Base-by-base conservation (phyloP, 768 basidiomycete species). In the Sporobolomyces roseus region DNA sequence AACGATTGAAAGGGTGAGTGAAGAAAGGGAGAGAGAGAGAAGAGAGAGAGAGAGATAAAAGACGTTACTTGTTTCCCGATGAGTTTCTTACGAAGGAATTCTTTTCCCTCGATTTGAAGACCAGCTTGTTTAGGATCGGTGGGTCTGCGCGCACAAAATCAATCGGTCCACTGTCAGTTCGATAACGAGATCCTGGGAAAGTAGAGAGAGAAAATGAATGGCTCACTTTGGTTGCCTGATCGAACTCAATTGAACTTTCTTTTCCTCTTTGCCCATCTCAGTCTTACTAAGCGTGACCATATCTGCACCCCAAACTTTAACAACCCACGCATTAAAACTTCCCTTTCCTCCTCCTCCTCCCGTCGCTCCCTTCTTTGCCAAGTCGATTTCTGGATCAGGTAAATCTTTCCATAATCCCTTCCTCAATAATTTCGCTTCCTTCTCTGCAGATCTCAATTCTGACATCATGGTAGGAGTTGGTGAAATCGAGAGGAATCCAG, bases 221-320 rank as follows among this genome's bases (percentile, higher is more conserved):
- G 29, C 52, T 53, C 52, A 53, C 52, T 90, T 76, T 88, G 84
- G 41, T 63, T 74, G 74, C 10, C 76, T 55, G 21, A 75, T 63
- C 5, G 93, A 94, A 76, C 91, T 91, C 43, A 99, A 81, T 77
- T 96, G 88, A 54, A 97, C 74, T 64, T 91, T 84, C 45, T 85
- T 86, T 79, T 97, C 93, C 77, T 87, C 88, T 41, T 83, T 83
- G 10, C 81, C 62, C 86, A 88, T 77, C 86, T 63, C 61, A 33
- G 53, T 45, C 58, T 68, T 66, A 25, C 74, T 56, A n/a, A 76
- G 49, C n/a, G 55, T 62, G 62, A 98, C 80, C 76, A 91, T 90
- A 78, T 98, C 94, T 12, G 88, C 91, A 60, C 87, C 89, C 96
- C 94, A 97, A 23, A 97, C 80, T 17, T 94, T 87, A 35, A 86